Evolutionary conservation across 169 alveolate genomes (phyloP).

Genomic region (Cytauxzoon felis): DNA sequence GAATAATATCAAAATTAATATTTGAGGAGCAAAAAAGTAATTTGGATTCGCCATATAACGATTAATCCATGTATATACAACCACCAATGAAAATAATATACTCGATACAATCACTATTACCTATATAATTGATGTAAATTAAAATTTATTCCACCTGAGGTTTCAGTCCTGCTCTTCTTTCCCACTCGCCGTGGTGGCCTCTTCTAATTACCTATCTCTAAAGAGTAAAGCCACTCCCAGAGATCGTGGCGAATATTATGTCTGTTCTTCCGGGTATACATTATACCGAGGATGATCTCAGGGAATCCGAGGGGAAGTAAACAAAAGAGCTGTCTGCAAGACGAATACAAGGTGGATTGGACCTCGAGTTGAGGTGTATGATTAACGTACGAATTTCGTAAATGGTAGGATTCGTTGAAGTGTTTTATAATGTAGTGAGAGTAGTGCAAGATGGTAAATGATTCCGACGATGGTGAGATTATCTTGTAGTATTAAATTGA

Average conservation of each 20-base stretch:
- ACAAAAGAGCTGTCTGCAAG: too few species aligned
- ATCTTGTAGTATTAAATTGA: conserved; percentile 20
- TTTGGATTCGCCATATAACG: conserved; percentile 57
- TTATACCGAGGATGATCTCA: too few species aligned
- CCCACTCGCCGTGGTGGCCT: too few species aligned
- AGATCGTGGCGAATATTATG: too few species aligned
- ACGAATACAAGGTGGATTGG: too few species aligned
- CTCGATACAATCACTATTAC: conserved; percentile 13
- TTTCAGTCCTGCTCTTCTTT: too few species aligned
- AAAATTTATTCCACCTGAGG: too few species aligned
- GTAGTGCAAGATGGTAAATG: conserved; percentile 20
- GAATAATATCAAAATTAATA: conserved; percentile 20
- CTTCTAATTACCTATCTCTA: too few species aligned
- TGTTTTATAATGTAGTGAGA: conserved; percentile 39
- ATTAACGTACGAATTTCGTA: conserved; percentile 37
- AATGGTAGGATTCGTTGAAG: conserved; percentile 45
- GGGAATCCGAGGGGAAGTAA: too few species aligned
- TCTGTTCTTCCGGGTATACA: too few species aligned
- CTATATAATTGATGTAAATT: conserved; percentile 1
- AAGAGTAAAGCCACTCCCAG: too few species aligned
- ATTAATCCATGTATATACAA: conserved; percentile 45
- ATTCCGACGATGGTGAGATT: conserved; percentile 42
- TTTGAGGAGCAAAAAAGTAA: conserved; percentile 59
- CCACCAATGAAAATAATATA: conserved; percentile 24
- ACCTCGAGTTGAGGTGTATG: too few species aligned